Base-by-base conservation (phyloP, 495 filamentous ascomycete species). In the Penicillium goetzii region DNA sequence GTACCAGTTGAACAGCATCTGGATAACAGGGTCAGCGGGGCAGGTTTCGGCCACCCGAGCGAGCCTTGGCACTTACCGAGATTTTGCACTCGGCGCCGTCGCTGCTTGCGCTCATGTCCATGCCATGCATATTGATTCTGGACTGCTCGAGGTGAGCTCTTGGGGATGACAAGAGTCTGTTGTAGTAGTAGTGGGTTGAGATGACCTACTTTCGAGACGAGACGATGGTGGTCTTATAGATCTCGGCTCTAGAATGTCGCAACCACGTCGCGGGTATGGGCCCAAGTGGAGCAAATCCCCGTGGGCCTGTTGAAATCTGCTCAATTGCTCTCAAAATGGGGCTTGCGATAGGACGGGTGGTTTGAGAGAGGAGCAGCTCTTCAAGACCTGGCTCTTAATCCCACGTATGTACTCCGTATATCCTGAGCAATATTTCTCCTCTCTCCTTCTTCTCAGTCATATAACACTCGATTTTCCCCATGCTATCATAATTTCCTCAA, bases 1-100 rank as follows among this genome's bases (percentile, higher is more conserved):
- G 59, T 88, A 74, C 85, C 88, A 90, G 69, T 91, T 90, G 85
- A 87, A 90, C 8, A 90, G 72, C 88, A 90, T 91, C 84, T 84
- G 58, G 59, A 25, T 49, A 58, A 10, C n/a, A 15, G 26, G 23
- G 26, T 45, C 19, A 41, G 40, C 52, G 47, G 47, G 47, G 47
- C 36, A 8, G 30, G 3, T 30, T 30, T 30, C 12, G 47, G 47
- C 64, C 60, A 57, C 54, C 53, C 43, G 15, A 32, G 38, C 30
- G 0, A 26, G 30, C 33, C 61, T 68, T 68, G 65, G 65, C 65
- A 65, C 65, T 56, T 52, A 69, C 71, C 26, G 69, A 68, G 49
- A 71, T 61, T 40, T 73, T 64, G 65, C 72, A 74, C 40, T 62
- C 53, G 33, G n/a, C 55, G 60, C 63, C 56, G 49, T 26, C 43